Evolutionary conservation across 2,329 filamentous ascomycete genomes (phyloP).

Genomic region (Chrysoporthe austroafricana): DNA sequence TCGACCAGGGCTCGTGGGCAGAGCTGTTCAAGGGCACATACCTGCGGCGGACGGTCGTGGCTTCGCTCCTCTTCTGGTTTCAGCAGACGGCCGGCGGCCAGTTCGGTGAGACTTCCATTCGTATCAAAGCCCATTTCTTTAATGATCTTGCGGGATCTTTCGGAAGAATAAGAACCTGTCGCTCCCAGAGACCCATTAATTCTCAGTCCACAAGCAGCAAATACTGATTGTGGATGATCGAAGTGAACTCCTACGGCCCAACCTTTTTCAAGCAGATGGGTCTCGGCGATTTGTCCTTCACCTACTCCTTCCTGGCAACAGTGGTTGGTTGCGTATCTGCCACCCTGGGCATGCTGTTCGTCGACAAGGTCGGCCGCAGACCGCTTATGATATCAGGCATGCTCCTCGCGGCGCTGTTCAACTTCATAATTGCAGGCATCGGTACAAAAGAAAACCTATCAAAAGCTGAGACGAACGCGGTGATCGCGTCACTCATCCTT

Average conservation of each 20-base stretch:
- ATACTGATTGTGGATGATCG: neutral
- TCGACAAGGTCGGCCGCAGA: constrained; percentile 21
- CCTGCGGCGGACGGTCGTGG: constrained; percentile 13
- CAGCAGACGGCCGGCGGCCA: constrained; percentile 18
- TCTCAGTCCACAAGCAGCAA: neutral
- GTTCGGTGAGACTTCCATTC: neutral
- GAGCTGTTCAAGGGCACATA: constrained; percentile 18
- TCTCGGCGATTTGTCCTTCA: constrained; percentile 15
- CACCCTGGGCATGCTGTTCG: constrained; percentile 10
- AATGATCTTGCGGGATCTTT: too few relatives aligned
- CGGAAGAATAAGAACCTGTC: too few relatives aligned
- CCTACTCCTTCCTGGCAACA: constrained; percentile 17
- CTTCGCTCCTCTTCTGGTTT: constrained; percentile 12
- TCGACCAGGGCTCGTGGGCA: constrained; percentile 7
- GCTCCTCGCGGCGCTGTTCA: constrained; percentile 13
- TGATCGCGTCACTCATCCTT: constrained; percentile 18
- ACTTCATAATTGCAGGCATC: constrained; percentile 19
- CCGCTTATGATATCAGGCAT: constrained; percentile 22
- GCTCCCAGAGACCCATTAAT: too few relatives aligned
- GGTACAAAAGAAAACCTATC: constrained; percentile 13
- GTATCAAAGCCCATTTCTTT: neutral
- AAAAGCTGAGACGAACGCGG: constrained; percentile 12
- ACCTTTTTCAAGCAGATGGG: constrained; percentile 17
- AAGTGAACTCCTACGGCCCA: constrained; percentile 19
- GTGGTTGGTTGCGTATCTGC: constrained; percentile 7